A percentile compares a stretch with the other conserved stretches of the same genome.
Conservation (phyloP, 345 rosid species). For the Euphorbia lathyris region DNA sequence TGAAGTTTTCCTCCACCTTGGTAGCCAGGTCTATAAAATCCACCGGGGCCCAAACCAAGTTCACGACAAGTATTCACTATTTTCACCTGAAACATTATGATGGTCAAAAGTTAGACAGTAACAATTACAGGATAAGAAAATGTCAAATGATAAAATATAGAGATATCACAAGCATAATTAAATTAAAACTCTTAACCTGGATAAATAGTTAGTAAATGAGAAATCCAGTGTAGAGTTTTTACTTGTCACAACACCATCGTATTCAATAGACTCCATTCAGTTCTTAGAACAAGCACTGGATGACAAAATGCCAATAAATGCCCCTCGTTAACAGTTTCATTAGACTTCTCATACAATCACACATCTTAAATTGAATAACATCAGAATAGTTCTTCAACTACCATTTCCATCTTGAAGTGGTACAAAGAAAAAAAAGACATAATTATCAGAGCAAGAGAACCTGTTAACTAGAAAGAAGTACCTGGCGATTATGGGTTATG, state of each 20-base stretch:
- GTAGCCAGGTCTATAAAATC: slow-evolving; percentile 22
- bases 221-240: not conserved
- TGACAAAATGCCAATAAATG: not conserved
- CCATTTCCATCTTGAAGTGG: not conserved
- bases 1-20: slow-evolving; percentile 19
- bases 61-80: slow-evolving; percentile 21
- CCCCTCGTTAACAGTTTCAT: too few species aligned
- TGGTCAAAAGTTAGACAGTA: not conserved
- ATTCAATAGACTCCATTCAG: not conserved
- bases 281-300: not conserved
- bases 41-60: slow-evolving; percentile 16
- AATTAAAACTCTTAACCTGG: not conserved
- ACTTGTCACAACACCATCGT: not conserved
- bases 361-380: not conserved
- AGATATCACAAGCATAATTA: not conserved
- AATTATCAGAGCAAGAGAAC: not conserved
- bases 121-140: not conserved
- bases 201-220: not conserved
- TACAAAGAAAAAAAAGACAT: not conserved
- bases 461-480: slow-evolving; percentile 1
- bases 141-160: not conserved
- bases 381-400: not conserved
- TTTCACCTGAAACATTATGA: slow-evolving; percentile 5
- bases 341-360: not conserved
- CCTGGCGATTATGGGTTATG: slow-evolving; percentile 39